Base-by-base conservation (phyloP, 129 eudicot genomes). In the Deinandra increscens region DNA sequence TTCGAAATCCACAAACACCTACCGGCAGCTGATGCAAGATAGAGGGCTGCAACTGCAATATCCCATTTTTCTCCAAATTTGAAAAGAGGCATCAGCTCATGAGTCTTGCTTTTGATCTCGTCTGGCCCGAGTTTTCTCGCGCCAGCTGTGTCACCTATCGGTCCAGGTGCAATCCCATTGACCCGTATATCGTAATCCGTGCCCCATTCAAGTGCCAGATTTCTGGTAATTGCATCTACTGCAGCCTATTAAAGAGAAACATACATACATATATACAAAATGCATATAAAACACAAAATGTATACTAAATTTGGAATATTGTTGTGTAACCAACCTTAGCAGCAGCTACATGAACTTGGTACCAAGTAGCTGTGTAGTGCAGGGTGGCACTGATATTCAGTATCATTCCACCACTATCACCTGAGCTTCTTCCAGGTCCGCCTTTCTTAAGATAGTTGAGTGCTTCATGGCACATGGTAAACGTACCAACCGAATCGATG, bases 141-240 rank as follows among this genome's bases (percentile, higher is more conserved):
- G 59, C 98, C 98, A 73, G 96, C 43, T 43, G 98, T 93, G 63
- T 78, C 98, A 20, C 64, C 80, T 67, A 93, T 93, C 1, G 98
- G 98, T 17, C 98, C 98, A 23, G 98, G 96, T 42, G 98, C 98
- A 70, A 93, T 93, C 56, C 98, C 98, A 71, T 93, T 93, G 42
- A 93, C 98, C 44, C 96, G 81, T 45, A 93, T 89, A 69, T 89
- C 96, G 76, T 93, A 93, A 65, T 93, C 98, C 5, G 96, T 89
- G 12, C 98, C 96, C 96, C 98, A 93, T 62, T 93, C 98, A 65
- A 93, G 78, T 49, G 98, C 98, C 80, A 93, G 76, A 54, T 83
- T 93, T 80, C 98, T 86, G 7, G 98, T 93, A 15, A 87, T 78
- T 3, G 98, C 88, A 76, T 93, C 98, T 46, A 93, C 91, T 49